Evolutionary conservation across 495 filamentous ascomycete species (phyloP), one percentile per base, ranked within the genome.

Genomic region (Xylaria grammica): DNA sequence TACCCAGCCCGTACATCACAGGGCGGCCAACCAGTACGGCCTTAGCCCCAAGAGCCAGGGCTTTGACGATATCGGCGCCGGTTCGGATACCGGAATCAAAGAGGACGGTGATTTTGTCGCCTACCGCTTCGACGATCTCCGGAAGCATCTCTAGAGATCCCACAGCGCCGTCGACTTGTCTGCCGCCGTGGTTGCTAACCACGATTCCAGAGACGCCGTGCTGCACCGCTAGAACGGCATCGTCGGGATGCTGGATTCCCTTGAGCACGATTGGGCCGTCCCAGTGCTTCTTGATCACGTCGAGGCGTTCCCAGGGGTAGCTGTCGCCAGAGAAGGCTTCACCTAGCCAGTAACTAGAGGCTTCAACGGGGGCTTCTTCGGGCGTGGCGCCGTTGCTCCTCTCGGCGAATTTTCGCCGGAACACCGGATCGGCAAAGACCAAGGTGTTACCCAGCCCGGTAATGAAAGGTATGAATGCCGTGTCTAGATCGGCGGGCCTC

Each of bases 401-500:
- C 52, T 66, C 76, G 0, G 63, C 63, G 54, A 77, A 75, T 40
- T 67, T 66, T 5, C 73, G 73, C 26, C 87, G 79, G 72, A 89
- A 90, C 1, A 88, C 85, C 0, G 88, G 87, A 69, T 91, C 89
- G 5, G 79, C 78, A 81, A 85, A 83, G 8, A 80, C 82, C 15
- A 75, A 65, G 42, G 73, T 70, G 60, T 79, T 77, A 15, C 83
- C 82, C 17, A 75, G 67, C 4, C 81, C 82, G 29, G 72, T 72
- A 72, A 87, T 46, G 77, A 89, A 72, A 73, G 85, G 83, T 7
- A 82, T 66, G 54, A 85, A 89, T 30, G 78, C 88, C 30, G 83
- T 82, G 67, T 90, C 88, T 26, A 91, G 77, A 70, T 91, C 89
- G 1, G 77, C 79, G 0, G 87, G 89, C 49, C 88, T 78, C 89